These are phyloP conservation scores for Hyphopichia buzzinii DNA, from an alignment of 1,139 yeast species.

Conservation along the genomic window DNA sequence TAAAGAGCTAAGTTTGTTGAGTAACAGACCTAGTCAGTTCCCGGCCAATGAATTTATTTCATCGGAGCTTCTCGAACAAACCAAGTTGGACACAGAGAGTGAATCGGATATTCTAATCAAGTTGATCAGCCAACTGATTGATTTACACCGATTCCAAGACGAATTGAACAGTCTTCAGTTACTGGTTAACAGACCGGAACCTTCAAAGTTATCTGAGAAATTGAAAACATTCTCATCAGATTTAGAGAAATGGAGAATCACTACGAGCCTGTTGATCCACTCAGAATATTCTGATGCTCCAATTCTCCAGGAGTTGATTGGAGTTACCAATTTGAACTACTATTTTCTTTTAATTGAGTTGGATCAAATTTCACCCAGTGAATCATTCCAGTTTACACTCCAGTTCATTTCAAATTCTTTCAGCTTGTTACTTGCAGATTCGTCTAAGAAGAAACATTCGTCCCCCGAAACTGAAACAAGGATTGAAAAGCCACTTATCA, in stretches of 20 bases:
- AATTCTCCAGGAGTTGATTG: slow-evolving; percentile 30
- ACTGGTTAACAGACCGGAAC: slow-evolving; percentile 6
- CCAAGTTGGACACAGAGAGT: slow-evolving; percentile 15
- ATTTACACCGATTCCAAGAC: slow-evolving; percentile 19
- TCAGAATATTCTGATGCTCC: slow-evolving; percentile 21
- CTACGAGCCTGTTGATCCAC: slow-evolving; percentile 28
- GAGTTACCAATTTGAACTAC: slow-evolving; percentile 36
- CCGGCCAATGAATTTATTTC: slow-evolving; percentile 23
- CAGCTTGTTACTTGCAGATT: slow-evolving; percentile 31
- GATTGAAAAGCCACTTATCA: background rate
- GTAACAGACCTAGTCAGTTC: slow-evolving; percentile 34
- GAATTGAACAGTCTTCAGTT: slow-evolving; percentile 18
- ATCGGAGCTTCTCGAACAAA: slow-evolving; percentile 11
- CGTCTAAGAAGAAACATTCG: slow-evolving; percentile 6
- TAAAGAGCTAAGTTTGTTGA: slow-evolving; percentile 34
- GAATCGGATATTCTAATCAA: slow-evolving; percentile 11
- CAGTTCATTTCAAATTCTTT: slow-evolving; percentile 44
- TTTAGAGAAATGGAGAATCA: slow-evolving; percentile 38
- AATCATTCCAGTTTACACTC: slow-evolving; percentile 40
- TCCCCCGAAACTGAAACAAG: slow-evolving; percentile 1
- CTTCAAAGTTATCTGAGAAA: slow-evolving; percentile 3
- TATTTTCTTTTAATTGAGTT: slow-evolving; percentile 40
- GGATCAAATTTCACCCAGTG: slow-evolving; percentile 39
- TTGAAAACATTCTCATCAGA: slow-evolving; percentile 21
- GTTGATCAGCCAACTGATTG: slow-evolving; percentile 20